A percentile compares a stretch with the other conserved stretches of the same genome.
Evolutionary conservation across 1,284 basidiomycete genomes (phyloP).

Genomic region (Xerocomus minutiporus): DNA sequence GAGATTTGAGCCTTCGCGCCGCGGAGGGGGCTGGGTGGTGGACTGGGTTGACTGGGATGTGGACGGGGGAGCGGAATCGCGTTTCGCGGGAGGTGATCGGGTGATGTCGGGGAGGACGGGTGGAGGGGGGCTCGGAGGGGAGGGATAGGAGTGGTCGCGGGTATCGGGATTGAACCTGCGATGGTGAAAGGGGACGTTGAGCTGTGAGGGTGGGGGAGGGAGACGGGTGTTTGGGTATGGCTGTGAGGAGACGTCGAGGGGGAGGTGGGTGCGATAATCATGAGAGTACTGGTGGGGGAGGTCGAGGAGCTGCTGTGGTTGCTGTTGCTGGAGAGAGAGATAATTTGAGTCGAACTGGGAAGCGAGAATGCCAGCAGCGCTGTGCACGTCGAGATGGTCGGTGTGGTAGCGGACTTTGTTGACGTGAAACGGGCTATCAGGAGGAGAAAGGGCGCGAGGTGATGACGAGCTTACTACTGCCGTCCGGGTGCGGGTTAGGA

Average conservation of each 20-base stretch:
- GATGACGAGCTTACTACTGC: conserved; percentile 43
- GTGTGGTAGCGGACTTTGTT: conserved; percentile 66
- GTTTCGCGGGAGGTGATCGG: conserved; percentile 38
- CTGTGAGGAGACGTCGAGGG: conserved; percentile 39
- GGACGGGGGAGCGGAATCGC: conserved; percentile 20
- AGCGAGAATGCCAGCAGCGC: conserved; percentile 42
- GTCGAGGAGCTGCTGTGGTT: conserved; percentile 36
- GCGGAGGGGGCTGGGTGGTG: conserved; percentile 34
- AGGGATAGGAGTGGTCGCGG: conserved; percentile 41
- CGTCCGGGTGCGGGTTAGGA: conserved; percentile 42
- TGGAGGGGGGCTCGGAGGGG: conserved; percentile 20
- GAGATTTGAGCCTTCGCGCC: conserved; percentile 59
- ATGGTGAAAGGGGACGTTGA: conserved; percentile 39
- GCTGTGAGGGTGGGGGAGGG: conserved; percentile 33
- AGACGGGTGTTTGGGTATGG: conserved; percentile 39
- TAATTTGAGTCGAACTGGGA: conserved; percentile 46
- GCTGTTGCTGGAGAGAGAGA: conserved; percentile 16
- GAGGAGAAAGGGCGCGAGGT: conserved; percentile 32
- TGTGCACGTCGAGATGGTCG: conserved; percentile 47
- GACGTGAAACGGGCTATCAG: conserved; percentile 38
- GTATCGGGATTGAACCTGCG: conserved; percentile 46
- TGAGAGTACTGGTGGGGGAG: conserved; percentile 27
- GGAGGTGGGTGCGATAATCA: conserved; percentile 41
- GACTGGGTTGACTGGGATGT: conserved; percentile 9
- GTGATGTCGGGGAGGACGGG: conserved; percentile 35